phyloP scores from a whole-genome alignment of 352 stramenopile species.

The Pythium apleroticum region DNA sequence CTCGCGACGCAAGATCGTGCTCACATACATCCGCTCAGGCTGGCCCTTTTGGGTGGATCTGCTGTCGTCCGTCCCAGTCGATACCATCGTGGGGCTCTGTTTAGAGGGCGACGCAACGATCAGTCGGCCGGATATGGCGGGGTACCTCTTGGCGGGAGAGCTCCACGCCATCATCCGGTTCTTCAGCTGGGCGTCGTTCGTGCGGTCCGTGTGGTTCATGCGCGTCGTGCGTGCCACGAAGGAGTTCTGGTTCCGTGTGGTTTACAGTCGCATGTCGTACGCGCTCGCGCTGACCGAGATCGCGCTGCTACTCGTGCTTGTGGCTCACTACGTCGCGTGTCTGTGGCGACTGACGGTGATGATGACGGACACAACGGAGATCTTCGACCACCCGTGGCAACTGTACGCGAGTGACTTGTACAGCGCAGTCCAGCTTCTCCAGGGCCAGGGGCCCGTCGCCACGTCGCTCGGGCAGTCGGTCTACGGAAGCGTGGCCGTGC shows the following conservation, averaged over 20 bases:
- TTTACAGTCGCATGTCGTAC: constrained; percentile 25
- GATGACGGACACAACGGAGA: background rate
- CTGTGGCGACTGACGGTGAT: constrained; percentile 29
- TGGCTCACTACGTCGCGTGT: constrained; percentile 36
- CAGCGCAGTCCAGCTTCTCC: constrained; percentile 21
- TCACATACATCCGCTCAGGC: constrained; percentile 13
- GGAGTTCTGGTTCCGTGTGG: constrained; percentile 21
- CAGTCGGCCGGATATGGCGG: background rate
- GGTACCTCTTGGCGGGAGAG: constrained; percentile 12
- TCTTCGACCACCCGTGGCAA: constrained; percentile 15
- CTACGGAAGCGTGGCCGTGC: constrained; percentile 17
- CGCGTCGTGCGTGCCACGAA: constrained; percentile 26
- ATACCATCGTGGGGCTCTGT: constrained; percentile 17
- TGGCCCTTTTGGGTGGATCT: constrained; percentile 27
- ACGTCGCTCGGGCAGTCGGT: constrained; percentile 11
- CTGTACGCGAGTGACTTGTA: constrained; percentile 24
- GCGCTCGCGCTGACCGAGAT: constrained; percentile 19
- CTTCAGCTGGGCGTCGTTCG: constrained; percentile 23
- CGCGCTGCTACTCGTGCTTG: constrained; percentile 30
- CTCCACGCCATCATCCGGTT: constrained; percentile 18
- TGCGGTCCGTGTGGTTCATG: constrained; percentile 25
- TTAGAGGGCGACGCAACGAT: constrained; percentile 4
- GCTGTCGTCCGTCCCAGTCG: constrained; percentile 21
- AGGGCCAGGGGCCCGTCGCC: constrained; percentile 13
- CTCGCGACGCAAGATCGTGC: constrained; percentile 19